A percentile compares a stretch with the other conserved stretches of the same genome.
These are phyloP conservation scores for Chernovozyma aurita DNA, from an alignment of 1,139 yeast genomes.

Conservation along the genomic window DNA sequence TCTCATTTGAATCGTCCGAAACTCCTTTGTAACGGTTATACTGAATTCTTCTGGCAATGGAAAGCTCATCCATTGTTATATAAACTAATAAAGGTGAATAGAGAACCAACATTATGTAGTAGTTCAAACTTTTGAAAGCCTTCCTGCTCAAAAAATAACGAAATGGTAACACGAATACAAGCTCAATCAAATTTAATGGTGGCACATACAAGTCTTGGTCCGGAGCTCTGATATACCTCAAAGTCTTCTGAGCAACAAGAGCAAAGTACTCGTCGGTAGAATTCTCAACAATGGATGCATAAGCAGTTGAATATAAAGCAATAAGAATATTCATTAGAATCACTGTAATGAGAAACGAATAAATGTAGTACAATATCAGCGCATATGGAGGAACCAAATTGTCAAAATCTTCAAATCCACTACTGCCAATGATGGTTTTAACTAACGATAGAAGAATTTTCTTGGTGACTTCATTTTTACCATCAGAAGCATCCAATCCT, in stretches of 20 bases:
- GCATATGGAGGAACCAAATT: conserved; percentile 84
- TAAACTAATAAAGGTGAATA: conserved; percentile 65
- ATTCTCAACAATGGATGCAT: conserved; percentile 74
- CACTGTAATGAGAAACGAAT: conserved; percentile 69
- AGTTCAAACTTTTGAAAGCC: conserved; percentile 35
- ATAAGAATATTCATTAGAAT: conserved; percentile 74
- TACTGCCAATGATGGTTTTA: conserved; percentile 68
- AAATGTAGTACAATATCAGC: conserved; percentile 65
- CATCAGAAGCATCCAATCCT: conserved; percentile 86
- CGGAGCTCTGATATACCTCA: conserved; percentile 82
- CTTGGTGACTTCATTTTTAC: conserved; percentile 68
- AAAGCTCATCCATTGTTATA: conserved; percentile 60
- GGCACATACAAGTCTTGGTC: conserved; percentile 84
- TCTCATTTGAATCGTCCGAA: conserved; percentile 78
- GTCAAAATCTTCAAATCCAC: conserved; percentile 66
- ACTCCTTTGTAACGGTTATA: conserved; percentile 66
- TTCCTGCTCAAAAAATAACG: conserved; percentile 23
- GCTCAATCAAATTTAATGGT: conserved; percentile 73
- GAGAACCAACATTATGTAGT: conserved; percentile 55
- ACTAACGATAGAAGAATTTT: conserved; percentile 62
- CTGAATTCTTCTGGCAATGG: conserved; percentile 62
- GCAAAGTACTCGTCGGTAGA: conserved; percentile 85
- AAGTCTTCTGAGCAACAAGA: conserved; percentile 76
- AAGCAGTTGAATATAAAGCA: conserved; percentile 83
- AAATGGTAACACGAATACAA: conserved; percentile 38